Evolutionary conservation across 108 stramenopile genomes (phyloP).

Genomic region (Cyclotella atomus): DNA sequence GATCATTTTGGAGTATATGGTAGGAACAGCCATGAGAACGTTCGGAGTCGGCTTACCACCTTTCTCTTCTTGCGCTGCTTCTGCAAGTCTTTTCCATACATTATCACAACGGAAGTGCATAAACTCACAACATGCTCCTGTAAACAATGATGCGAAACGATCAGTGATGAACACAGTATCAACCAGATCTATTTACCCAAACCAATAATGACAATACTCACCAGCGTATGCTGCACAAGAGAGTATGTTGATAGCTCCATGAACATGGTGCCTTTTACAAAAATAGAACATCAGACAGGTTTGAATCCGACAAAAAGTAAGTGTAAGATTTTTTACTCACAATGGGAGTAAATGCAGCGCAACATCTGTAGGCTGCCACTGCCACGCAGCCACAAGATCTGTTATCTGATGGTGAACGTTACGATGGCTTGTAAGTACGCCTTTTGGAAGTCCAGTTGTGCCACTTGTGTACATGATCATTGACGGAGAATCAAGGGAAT

Average conservation of each 20-base stretch:
- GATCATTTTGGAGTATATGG: conserved; percentile 21
- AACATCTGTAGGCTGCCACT: conserved; percentile 51
- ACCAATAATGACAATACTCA: conserved; percentile 4
- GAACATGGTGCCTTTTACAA: conserved; percentile 54
- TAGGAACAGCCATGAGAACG: conserved; percentile 30
- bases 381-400: conserved; percentile 51
- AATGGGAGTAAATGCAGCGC: conserved; percentile 52
- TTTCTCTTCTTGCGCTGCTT: conserved; percentile 15
- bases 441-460: conserved; percentile 27
- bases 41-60: conserved; percentile 14
- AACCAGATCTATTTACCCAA: not conserved
- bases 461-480: conserved; percentile 31
- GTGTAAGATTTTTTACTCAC: too few relatives aligned
- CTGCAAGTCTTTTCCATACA: conserved; percentile 43
- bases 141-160: not conserved
- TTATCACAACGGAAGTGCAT: conserved; percentile 40
- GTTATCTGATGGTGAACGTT: conserved; percentile 51
- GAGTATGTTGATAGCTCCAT: conserved; percentile 52
- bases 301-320: too few relatives aligned
- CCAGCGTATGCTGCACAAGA: conserved; percentile 53
- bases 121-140: conserved; percentile 39
- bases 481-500: conserved; percentile 19
- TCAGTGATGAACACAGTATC: not conserved
- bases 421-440: conserved; percentile 23
- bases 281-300: too few relatives aligned